These are phyloP conservation scores for Bathelium albidoporum DNA, from an alignment of 495 filamentous ascomycete species.

Conservation along the genomic window DNA sequence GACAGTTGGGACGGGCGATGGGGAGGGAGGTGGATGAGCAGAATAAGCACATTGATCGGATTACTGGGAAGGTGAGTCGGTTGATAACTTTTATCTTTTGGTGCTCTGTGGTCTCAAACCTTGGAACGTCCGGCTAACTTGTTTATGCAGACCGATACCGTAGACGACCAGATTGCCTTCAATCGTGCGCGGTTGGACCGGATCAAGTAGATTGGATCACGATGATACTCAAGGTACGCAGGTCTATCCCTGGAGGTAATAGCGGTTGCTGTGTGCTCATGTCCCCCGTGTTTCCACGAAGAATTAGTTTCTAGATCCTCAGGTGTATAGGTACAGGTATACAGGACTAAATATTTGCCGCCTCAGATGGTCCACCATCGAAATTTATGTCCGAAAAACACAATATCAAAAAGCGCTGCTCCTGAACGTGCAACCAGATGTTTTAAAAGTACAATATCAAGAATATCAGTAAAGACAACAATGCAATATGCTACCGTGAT, in stretches of 20 bases:
- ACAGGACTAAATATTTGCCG: too few species aligned
- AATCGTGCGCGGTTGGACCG: slow-evolving; percentile 56
- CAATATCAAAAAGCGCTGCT: too few species aligned
- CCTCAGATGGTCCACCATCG: too few species aligned
- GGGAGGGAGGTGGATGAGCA: slow-evolving; percentile 64
- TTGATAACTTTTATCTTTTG: slow-evolving; percentile 3
- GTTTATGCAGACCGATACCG: slow-evolving; percentile 44
- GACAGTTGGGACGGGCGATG: slow-evolving; percentile 57
- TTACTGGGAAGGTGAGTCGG: slow-evolving; percentile 53
- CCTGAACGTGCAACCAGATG: background rate
- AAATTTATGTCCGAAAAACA: too few species aligned
- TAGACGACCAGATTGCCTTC: slow-evolving; percentile 62
- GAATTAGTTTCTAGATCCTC: background rate
- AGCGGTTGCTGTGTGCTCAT: background rate
- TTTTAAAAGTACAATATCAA: background rate
- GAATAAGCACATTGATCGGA: slow-evolving; percentile 63
- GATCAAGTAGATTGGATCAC: slow-evolving; percentile 27
- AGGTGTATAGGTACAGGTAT: background rate
- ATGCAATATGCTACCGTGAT: background rate
- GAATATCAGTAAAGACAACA: background rate
- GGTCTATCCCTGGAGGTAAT: background rate
- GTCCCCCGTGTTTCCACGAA: background rate
- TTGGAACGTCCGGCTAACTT: too few species aligned
- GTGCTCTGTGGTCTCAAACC: background rate
- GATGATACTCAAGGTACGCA: background rate